Base-by-base conservation (phyloP, 257 asterid species). In the Fraxinus quadrangulata region DNA sequence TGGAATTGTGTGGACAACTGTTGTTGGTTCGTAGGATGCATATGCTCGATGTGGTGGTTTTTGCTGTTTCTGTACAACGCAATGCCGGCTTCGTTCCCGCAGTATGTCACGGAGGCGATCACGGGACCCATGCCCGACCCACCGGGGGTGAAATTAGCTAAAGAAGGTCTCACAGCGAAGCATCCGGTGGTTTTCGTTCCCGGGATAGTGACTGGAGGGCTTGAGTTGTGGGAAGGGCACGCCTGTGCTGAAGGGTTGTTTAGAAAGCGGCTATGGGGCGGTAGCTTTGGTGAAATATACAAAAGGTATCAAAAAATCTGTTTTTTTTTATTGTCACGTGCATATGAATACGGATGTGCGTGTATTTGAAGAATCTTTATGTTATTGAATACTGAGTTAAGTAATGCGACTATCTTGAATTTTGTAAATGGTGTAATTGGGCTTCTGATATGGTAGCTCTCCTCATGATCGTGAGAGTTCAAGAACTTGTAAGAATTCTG, bases 121-220 rank as follows among this genome's bases (percentile, higher is more conserved):
- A 90, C 97, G 0, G 98, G 97, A 59, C 97, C 92, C 1, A 67
- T 85, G 85, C 89, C 93, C 75, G 98, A 94, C 71, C 92, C 95
- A 3, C 98, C 98, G 1, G 98, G 98, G 66, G 89, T 88, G 72
- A 90, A 87, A 82, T 77, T 94, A 75, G 92, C 92, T 7, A 89
- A 89, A 84, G 96, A 90, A 21, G 98, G 98, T 40, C 37, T 94
- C 79, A 80, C 69, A 78, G 96, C 90, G 21, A 89, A 87, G 84
- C 99, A 95, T 83, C 99, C 99, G 21, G 99, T 95, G 83, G 89
- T 95, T 21, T 91, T 95, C 28, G 96, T 94, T 30, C 98, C 98
- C 2, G 98, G 98, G 70, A 94, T 89, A 17, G 98, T 92, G 65
- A 94, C 98, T 1, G 97, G 98, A 5, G 98, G 98, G 75, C 92